phyloP scores from a whole-genome alignment of 371 early-diverging fungal genomes.

The Parasitella parasitica region DNA sequence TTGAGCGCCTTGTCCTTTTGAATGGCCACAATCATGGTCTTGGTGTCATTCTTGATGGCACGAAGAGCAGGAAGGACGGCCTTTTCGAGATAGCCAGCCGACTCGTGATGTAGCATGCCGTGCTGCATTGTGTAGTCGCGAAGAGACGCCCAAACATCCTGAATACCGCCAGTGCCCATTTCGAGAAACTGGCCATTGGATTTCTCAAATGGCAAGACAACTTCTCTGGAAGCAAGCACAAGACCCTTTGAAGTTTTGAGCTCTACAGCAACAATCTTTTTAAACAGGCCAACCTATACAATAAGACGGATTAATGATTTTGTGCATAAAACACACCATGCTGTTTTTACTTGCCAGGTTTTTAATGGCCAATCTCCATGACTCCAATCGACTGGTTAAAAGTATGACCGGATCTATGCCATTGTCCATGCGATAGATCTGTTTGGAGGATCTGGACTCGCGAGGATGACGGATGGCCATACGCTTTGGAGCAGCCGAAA shows the following conservation, averaged over 20 bases:
- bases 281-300: constrained; percentile 32
- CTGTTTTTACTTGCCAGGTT: constrained; percentile 37
- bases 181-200: constrained; percentile 39
- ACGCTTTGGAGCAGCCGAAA: constrained; percentile 25
- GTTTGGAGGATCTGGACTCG: constrained; percentile 24
- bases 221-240: constrained; percentile 18
- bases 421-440: constrained; percentile 39
- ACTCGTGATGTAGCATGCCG: constrained; percentile 41
- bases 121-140: constrained; percentile 42
- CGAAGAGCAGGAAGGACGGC: constrained; percentile 38
- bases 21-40: constrained; percentile 29
- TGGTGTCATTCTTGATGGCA: constrained; percentile 40
- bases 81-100: constrained; percentile 31
- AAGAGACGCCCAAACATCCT: constrained; percentile 43
- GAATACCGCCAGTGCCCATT: constrained; percentile 36
- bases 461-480: constrained; percentile 11
- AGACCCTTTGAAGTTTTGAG: constrained; percentile 27
- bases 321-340: background rate
- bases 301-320: background rate
- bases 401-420: constrained; percentile 45
- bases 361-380: constrained; percentile 43
- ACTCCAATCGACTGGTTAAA: constrained; percentile 26
- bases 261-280: constrained; percentile 32
- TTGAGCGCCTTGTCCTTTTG: constrained; percentile 34
- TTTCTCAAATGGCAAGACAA: constrained; percentile 31